Base-by-base conservation (phyloP, 345 rosid species). In the Bruguiera parviflora region DNA sequence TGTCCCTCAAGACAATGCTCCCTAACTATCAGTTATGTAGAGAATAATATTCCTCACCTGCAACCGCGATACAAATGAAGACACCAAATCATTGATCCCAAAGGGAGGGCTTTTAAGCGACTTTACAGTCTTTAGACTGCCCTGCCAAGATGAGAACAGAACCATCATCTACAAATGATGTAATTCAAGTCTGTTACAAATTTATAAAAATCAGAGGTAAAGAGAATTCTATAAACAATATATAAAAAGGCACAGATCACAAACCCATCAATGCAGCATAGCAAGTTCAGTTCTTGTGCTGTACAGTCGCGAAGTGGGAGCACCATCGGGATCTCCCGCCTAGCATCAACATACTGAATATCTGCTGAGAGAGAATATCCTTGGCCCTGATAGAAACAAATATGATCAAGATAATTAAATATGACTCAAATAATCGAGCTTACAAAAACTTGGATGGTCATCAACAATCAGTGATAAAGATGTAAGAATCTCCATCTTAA, bases 351-450 rank as follows among this genome's bases (percentile, higher is more conserved):
- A 62, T 87, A 84, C 69, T 95, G 96, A 70, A 95, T 86, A 80
- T 95, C 97, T 59, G 97, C 97, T n/a, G 97, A 79, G 66, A 95
- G 84, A 67, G 99, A 92, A 81, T 89, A 92, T 59, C 96, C 99
- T 72, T 82, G 85, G 59, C 99, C 99, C 97, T 95, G 87, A 75
- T 62, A 58, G 28, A 79, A 63, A 37, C 11, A 76, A 64, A 66
- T 24, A 61, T 21, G 28, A 33, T 1, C 49, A 22, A 46, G n/a
- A 25, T 5, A 10, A 31, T 6, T 24, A 56, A 37, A 35, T 24
- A 65, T 8, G 21, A 55, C 47, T 31, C 5, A 60, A 19, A 16
- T 60, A 22, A 6, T 11, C 5, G 0, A 56, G 24, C 59, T 22
- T 27, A 56, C 28, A 56, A 55, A 56, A 27, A 3, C 15, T 56